A percentile compares a stretch with the other conserved stretches of the same genome.
phyloP scores from a whole-genome alignment of 1,139 yeast genomes.

The Pichia sp. region DNA sequence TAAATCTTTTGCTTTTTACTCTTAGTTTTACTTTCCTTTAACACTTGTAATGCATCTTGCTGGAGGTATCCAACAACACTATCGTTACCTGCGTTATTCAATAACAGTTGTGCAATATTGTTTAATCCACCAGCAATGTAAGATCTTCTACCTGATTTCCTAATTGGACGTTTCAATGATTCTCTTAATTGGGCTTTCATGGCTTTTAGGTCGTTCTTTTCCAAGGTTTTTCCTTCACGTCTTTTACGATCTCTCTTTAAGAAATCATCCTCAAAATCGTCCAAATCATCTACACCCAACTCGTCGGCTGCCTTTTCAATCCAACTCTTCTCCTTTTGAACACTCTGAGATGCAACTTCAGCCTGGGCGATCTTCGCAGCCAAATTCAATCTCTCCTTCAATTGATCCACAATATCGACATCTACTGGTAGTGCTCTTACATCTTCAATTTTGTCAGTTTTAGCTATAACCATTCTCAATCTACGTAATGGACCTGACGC shows the following conservation, averaged over 20 bases:
- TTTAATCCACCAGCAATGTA: slow-evolving; percentile 81
- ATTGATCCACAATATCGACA: slow-evolving; percentile 58
- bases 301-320: slow-evolving; percentile 88
- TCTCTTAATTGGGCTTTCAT: slow-evolving; percentile 50
- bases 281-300: slow-evolving; percentile 67
- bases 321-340: slow-evolving; percentile 70
- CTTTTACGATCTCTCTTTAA: slow-evolving; percentile 56
- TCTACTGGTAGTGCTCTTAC: slow-evolving; percentile 74
- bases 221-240: slow-evolving; percentile 46
- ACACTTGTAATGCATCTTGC: slow-evolving; percentile 61
- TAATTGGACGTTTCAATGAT: slow-evolving; percentile 49
- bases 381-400: slow-evolving; percentile 58
- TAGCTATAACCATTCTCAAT: slow-evolving; percentile 51
- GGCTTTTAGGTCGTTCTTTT: slow-evolving; percentile 39
- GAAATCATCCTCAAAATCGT: slow-evolving; percentile 63
- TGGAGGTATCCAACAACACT: slow-evolving; percentile 60
- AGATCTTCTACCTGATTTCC: slow-evolving; percentile 61
- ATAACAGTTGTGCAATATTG: slow-evolving; percentile 78
- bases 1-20: slow-evolving; percentile 11
- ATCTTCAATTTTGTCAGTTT: slow-evolving; percentile 35
- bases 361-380: slow-evolving; percentile 74
- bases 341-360: slow-evolving; percentile 30
- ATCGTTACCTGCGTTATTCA: slow-evolving; percentile 48
- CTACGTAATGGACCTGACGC: slow-evolving; percentile 80
- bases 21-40: slow-evolving; percentile 33